Percentiles rank a stretch among this genome's conserved stretches.
phyloP scores from a whole-genome alignment of 345 rosid species.

The Limnanthes douglasii region DNA sequence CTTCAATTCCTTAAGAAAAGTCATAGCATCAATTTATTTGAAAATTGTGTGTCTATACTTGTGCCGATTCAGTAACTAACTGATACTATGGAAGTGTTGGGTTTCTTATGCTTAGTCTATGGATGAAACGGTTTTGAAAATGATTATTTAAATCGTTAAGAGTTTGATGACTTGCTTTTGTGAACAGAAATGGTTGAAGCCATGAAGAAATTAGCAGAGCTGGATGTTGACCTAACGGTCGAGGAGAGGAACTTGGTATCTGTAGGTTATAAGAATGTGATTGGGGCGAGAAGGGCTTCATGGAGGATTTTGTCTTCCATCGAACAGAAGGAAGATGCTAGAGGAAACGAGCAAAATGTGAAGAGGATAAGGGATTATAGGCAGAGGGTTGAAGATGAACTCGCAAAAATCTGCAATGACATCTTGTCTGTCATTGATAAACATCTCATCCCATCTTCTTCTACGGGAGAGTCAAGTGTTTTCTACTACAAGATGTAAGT shows the following conservation, averaged over 20 bases:
- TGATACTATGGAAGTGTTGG: too few relatives aligned
- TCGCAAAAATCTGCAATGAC: constrained; percentile 53
- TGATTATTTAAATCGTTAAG: too few relatives aligned
- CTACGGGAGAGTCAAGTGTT: constrained; percentile 66
- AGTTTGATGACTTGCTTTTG: neutral
- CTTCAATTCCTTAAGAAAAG: too few relatives aligned
- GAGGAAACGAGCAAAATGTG: constrained; percentile 56
- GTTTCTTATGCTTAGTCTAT: too few relatives aligned
- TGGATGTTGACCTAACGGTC: constrained; percentile 56
- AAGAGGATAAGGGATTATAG: constrained; percentile 62
- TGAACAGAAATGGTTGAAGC: constrained; percentile 79
- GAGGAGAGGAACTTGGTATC: constrained; percentile 83
- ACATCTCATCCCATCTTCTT: constrained; percentile 57
- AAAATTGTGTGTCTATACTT: too few relatives aligned
- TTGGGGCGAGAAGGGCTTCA: constrained; percentile 69
- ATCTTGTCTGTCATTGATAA: constrained; percentile 46
- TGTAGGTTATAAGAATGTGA: constrained; percentile 82
- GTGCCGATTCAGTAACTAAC: too few relatives aligned
- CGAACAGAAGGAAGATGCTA: constrained; percentile 76
- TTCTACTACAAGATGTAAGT: constrained; percentile 72
- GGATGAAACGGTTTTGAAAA: too few relatives aligned
- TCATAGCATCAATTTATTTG: too few relatives aligned
- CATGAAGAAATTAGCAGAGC: constrained; percentile 63
- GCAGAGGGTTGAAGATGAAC: constrained; percentile 64
- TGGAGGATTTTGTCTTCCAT: constrained; percentile 66